phyloP scores from a whole-genome alignment of 805 yeast genomes.

The Yamadazyma endophytica region DNA sequence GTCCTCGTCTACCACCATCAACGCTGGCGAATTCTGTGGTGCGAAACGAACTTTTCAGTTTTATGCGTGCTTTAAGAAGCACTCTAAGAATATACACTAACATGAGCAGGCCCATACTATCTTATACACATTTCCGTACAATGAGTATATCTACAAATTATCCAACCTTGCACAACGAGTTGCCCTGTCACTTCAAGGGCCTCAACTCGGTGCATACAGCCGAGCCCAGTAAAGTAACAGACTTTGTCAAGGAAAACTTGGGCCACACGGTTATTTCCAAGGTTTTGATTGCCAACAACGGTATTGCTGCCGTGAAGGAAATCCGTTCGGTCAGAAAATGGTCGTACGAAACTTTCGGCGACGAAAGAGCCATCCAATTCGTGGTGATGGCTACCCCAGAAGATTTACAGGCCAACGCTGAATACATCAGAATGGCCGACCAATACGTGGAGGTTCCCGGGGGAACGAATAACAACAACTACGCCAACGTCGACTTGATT shows the following conservation, averaged over 20 bases:
- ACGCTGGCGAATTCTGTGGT: neutral
- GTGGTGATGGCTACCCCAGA: conserved; percentile 99
- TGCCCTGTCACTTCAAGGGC: conserved; percentile 79
- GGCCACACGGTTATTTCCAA: conserved; percentile 94
- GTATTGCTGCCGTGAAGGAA: conserved; percentile 99
- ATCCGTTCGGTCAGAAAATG: conserved; percentile 96
- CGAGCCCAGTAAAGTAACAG: conserved; percentile 73
- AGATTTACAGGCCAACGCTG: conserved; percentile 94
- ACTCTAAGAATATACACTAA: too few species aligned
- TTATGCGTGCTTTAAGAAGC: too few species aligned
- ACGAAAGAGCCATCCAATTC: conserved; percentile 89
- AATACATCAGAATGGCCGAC: conserved; percentile 98
- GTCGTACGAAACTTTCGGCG: conserved; percentile 99
- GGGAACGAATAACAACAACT: conserved; percentile 97
- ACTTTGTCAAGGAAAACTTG: conserved; percentile 76
- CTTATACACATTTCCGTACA: neutral
- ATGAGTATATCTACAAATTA: conserved; percentile 14
- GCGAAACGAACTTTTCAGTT: neutral
- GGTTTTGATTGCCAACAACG: conserved; percentile 93
- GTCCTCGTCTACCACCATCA: neutral
- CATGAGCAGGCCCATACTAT: neutral
- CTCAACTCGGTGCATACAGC: conserved; percentile 73
- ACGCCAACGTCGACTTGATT: conserved; percentile 95
- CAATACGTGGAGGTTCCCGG: conserved; percentile 98
- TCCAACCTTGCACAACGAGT: conserved; percentile 23